Percentiles rank a stretch among this genome's conserved stretches.
Evolutionary conservation across 1,139 yeast genomes (phyloP).

Genomic region (Pichia cactophila): DNA sequence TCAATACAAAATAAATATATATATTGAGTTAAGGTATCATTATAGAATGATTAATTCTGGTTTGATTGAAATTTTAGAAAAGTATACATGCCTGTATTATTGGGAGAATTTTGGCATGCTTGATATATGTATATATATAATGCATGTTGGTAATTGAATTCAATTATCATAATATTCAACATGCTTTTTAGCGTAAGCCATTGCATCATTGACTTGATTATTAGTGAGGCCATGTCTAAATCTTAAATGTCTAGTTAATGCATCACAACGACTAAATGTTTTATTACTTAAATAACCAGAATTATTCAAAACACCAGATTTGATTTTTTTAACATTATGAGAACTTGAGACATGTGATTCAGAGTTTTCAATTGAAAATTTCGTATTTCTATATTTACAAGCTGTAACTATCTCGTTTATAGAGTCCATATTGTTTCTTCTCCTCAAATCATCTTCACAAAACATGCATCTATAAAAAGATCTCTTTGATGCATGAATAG

Average conservation of each 20-base stretch:
- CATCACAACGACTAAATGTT: constrained; percentile 90
- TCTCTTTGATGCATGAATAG: constrained; percentile 86
- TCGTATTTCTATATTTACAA: constrained; percentile 21
- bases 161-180: constrained; percentile 46
- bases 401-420: constrained; percentile 23
- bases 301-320: constrained; percentile 36
- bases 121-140: neutral
- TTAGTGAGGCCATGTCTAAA: constrained; percentile 76
- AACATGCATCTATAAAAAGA: constrained; percentile 80
- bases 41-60: too few relatives aligned
- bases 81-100: neutral
- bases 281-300: constrained; percentile 57
- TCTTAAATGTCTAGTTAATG: constrained; percentile 84
- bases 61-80: neutral
- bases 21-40: too few relatives aligned
- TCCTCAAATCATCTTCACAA: constrained; percentile 55
- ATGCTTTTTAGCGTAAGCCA: constrained; percentile 67
- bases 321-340: constrained; percentile 36
- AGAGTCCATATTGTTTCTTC: constrained; percentile 23
- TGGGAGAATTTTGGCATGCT: neutral
- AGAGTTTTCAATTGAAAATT: constrained; percentile 27
- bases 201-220: constrained; percentile 60
- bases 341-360: constrained; percentile 24
- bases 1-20: too few relatives aligned
- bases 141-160: neutral